These are phyloP conservation scores for Meira miltonrushii DNA, from an alignment of 1,284 basidiomycete genomes.

Conservation along the genomic window DNA sequence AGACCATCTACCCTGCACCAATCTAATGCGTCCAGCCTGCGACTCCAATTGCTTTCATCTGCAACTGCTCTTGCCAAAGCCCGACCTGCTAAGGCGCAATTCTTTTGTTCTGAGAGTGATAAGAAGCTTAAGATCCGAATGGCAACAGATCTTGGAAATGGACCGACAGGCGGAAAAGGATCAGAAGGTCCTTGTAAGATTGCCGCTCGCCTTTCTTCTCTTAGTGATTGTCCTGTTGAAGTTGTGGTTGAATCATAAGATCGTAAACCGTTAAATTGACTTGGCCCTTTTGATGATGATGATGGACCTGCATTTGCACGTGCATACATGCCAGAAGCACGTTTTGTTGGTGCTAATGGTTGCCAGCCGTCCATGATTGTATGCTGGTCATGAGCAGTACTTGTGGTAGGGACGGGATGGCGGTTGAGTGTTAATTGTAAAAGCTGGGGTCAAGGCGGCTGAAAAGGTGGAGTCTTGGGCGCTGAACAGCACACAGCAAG, in stretches of 20 bases:
- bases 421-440: neutral
- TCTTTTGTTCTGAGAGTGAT: conserved; percentile 5
- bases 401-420: neutral
- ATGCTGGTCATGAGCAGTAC: neutral
- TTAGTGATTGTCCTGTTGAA: neutral
- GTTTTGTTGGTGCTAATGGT: conserved; percentile 13
- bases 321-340: conserved; percentile 9
- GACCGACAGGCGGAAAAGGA: conserved; percentile 7
- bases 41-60: conserved; percentile 33
- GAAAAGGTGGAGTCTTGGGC: neutral
- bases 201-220: neutral
- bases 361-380: conserved; percentile 9
- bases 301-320: neutral
- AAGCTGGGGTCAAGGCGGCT: neutral
- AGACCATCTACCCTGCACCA: conserved; percentile 29
- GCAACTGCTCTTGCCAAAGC: conserved; percentile 32
- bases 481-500: too few relatives aligned
- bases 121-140: conserved; percentile 5
- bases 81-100: conserved; percentile 10
- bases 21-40: conserved; percentile 20
- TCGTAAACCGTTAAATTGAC: neutral
- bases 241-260: neutral
- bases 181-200: conserved; percentile 1
- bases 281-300: too few relatives aligned
- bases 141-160: conserved; percentile 3